Conservation (phyloP, 2,329 filamentous ascomycete genomes). For the Stagonosporopsis chrysanthemi region DNA sequence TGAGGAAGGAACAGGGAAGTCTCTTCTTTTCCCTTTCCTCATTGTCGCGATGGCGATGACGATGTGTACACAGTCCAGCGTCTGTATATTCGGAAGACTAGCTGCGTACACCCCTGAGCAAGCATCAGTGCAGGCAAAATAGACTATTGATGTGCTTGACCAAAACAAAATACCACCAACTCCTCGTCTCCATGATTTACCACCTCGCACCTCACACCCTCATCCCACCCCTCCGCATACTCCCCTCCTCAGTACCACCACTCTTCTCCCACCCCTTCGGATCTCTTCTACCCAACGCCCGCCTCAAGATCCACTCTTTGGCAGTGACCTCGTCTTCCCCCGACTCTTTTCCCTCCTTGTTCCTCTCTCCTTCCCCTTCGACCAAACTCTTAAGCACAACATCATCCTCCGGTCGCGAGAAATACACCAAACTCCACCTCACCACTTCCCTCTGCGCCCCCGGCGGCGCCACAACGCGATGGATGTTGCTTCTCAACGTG, state of each 20-base stretch:
- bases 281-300: conserved; percentile 49
- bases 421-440: conserved; percentile 64
- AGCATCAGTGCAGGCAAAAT: too few relatives aligned
- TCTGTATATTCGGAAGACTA: too few relatives aligned
- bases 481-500: conserved; percentile 52
- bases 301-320: conserved; percentile 54
- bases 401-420: conserved; percentile 56
- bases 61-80: too few relatives aligned
- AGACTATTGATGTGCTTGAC: too few relatives aligned
- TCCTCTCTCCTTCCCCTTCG: conserved; percentile 31
- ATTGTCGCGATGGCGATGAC: too few relatives aligned
- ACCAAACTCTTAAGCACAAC: conserved; percentile 40
- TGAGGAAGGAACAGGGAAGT: too few relatives aligned
- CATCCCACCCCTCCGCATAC: conserved; percentile 27
- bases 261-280: conserved; percentile 41
- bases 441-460: conserved; percentile 50
- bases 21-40: too few relatives aligned
- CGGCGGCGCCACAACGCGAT: conserved; percentile 60
- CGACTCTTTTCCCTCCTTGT: too few relatives aligned
- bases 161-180: too few relatives aligned
- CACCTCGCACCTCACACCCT: conserved; percentile 6
- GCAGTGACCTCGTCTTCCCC: conserved; percentile 47
- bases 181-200: too few relatives aligned
- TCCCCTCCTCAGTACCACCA: conserved; percentile 43
- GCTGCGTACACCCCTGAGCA: too few relatives aligned